Evolutionary conservation across 164 flowering plant genomes (phyloP), one percentile per base, ranked within the genome.

Genomic region (Berberis thunbergii): DNA sequence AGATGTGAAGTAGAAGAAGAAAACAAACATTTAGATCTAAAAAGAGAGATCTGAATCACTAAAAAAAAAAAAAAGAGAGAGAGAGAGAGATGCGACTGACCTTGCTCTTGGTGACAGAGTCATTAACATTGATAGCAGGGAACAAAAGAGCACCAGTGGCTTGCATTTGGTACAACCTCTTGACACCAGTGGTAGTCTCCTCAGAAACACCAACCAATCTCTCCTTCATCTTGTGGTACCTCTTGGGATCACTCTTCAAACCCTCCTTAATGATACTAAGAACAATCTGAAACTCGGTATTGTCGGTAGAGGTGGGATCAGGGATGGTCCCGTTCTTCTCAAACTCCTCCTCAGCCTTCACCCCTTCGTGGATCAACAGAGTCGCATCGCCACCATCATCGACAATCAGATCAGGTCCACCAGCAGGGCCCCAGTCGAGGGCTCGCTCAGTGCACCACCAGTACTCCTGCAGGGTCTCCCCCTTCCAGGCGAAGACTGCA

Each of bases 181-280:
- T 59, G 12, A 59, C 62, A 41, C 62, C 49, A 41, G 62, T 59
- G 12, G 62, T 59, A n/a, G 62, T 59, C 45, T 59, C 62, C 48
- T 59, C 62, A 9, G 62, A 59, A 59, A 59, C 62, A 43, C 62
- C 62, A 59, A 59, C 62, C 62, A 59, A 59, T 59, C 62, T 59
- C 12, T 43, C 38, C 49, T 42, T 59, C 62, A 59, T 59, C 39
- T 59, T 59, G 6, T 59, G 62, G 13, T 57, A 57, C 60, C 13
- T 59, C 49, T 59, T 59, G 5, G 62, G 62, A 44, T 59, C 62
- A n/a, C n/a, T 44, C 38, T 59, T 59, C 62, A 44, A 59, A 10
- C 62, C 62, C 43, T 59, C 62, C 7, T 49, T 59, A n/a, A 44
- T 44, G 44, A 59, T 59, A 43, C 12, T 44, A 1, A 59, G 26